These are phyloP conservation scores for Draba incana DNA, from an alignment of 345 rosid genomes.

Conservation along the genomic window DNA sequence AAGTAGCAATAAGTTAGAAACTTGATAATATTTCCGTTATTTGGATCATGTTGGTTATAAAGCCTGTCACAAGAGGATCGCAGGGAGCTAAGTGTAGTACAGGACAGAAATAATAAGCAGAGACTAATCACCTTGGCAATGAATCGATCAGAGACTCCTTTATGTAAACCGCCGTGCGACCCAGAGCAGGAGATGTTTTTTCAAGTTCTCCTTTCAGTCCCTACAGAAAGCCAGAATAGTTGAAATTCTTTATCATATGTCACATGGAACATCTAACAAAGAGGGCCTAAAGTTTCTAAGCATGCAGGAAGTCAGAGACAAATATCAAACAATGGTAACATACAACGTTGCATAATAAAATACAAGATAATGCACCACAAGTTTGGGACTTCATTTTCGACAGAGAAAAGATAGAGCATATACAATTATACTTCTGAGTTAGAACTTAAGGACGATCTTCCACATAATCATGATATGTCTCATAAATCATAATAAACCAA, in stretches of 20 bases:
- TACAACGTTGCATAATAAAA: background rate
- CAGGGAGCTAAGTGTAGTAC: background rate
- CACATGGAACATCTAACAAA: background rate
- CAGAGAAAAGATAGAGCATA: background rate
- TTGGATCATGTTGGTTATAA: background rate
- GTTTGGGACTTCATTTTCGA: background rate
- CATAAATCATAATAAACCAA: background rate
- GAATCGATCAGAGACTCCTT: slow-evolving; percentile 86
- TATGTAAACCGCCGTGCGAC: slow-evolving; percentile 77
- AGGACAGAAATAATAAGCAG: slow-evolving; percentile 14
- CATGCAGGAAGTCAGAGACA: background rate
- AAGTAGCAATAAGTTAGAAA: background rate
- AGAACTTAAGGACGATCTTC: background rate
- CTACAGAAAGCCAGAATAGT: slow-evolving; percentile 44
- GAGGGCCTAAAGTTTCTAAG: background rate
- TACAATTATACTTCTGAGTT: slow-evolving; percentile 2
- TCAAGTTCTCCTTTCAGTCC: slow-evolving; percentile 95
- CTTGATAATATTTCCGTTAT: background rate
- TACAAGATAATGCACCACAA: background rate
- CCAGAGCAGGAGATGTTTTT: slow-evolving; percentile 87
- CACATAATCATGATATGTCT: background rate
- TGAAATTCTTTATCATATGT: background rate
- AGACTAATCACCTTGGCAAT: slow-evolving; percentile 66
- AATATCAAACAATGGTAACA: slow-evolving; percentile 1
- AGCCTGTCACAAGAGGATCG: background rate